Percentiles rank a stretch among this genome's conserved stretches.
Conservation (phyloP, 371 early-diverging fungal genomes). For the Choanephora cucurbitarum region DNA sequence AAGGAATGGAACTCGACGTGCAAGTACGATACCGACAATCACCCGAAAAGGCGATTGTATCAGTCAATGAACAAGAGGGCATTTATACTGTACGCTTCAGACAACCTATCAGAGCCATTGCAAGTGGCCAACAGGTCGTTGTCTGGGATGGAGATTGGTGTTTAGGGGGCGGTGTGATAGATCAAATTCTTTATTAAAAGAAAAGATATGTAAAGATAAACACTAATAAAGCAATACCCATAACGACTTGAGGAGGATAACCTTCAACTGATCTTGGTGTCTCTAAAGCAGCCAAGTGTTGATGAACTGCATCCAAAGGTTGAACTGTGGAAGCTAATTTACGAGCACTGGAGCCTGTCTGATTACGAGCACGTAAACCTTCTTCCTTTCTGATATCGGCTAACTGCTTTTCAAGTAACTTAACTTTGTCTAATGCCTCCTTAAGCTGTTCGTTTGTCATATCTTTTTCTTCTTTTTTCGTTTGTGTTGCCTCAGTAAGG, state of each 20-base stretch:
- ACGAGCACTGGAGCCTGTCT: slow-evolving; percentile 12
- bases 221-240: slow-evolving; percentile 17
- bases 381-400: slow-evolving; percentile 24
- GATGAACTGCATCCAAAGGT: slow-evolving; percentile 53
- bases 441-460: slow-evolving; percentile 26
- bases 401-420: slow-evolving; percentile 28
- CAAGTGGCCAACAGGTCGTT: slow-evolving; percentile 54
- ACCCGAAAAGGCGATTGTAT: slow-evolving; percentile 41
- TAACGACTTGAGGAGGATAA: slow-evolving; percentile 23
- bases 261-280: slow-evolving; percentile 52
- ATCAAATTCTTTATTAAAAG: slow-evolving; percentile 28
- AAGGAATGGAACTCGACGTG: slow-evolving; percentile 31
- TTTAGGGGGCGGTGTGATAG: slow-evolving; percentile 55
- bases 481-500: not conserved
- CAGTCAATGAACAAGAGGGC: slow-evolving; percentile 20
- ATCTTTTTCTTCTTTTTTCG: slow-evolving; percentile 8
- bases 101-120: slow-evolving; percentile 49
- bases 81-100: slow-evolving; percentile 34
- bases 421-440: slow-evolving; percentile 30
- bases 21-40: slow-evolving; percentile 51
- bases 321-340: slow-evolving; percentile 40
- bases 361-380: slow-evolving; percentile 24
- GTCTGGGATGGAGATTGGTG: slow-evolving; percentile 58
- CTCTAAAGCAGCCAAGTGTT: slow-evolving; percentile 56
- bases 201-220: slow-evolving; percentile 27